Percentiles rank a stretch among this genome's conserved stretches.
phyloP scores from a whole-genome alignment of 768 basidiomycete genomes.

The Mrakia hoshinonis region DNA sequence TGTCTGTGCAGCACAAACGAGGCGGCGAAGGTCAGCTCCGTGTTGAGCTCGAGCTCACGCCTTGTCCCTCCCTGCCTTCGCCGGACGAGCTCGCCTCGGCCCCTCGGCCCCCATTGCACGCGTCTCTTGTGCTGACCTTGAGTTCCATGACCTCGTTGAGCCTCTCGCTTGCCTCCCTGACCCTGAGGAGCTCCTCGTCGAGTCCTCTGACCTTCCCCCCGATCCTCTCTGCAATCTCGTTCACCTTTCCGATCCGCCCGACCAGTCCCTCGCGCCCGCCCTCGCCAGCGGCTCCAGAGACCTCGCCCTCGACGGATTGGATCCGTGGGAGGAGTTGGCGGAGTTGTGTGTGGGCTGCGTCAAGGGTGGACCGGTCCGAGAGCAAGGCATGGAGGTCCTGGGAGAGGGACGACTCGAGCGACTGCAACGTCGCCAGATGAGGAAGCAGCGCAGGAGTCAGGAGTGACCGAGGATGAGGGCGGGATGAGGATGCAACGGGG shows the following conservation, averaged over 20 bases:
- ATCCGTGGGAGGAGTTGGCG: conserved; percentile 17
- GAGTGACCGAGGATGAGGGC: conserved; percentile 17
- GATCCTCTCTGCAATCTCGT: conserved; percentile 56
- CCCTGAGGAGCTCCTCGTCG: conserved; percentile 86
- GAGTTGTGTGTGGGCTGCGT: conserved; percentile 15
- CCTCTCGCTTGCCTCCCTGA: conserved; percentile 80
- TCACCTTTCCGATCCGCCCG: conserved; percentile 39
- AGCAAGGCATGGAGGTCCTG: conserved; percentile 14
- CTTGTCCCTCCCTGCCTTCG: not conserved
- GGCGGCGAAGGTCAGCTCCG: not conserved
- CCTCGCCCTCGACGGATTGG: conserved; percentile 23
- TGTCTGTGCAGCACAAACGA: not conserved
- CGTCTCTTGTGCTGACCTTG: conserved; percentile 51
- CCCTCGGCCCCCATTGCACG: not conserved
- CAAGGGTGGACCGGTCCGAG: conserved; percentile 15
- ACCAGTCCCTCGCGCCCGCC: conserved; percentile 36
- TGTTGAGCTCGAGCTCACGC: not conserved
- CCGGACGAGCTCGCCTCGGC: not conserved
- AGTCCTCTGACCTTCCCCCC: conserved; percentile 81
- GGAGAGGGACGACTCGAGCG: conserved; percentile 23
- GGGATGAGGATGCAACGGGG: not conserved
- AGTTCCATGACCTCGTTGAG: conserved; percentile 91
- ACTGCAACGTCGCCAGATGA: conserved; percentile 24
- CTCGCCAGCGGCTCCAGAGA: conserved; percentile 6
- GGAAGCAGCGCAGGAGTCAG: conserved; percentile 25